Evolutionary conservation across 73 alveolate species (phyloP), one percentile per base, ranked within the genome.

Genomic region (Effrenium voratum): DNA sequence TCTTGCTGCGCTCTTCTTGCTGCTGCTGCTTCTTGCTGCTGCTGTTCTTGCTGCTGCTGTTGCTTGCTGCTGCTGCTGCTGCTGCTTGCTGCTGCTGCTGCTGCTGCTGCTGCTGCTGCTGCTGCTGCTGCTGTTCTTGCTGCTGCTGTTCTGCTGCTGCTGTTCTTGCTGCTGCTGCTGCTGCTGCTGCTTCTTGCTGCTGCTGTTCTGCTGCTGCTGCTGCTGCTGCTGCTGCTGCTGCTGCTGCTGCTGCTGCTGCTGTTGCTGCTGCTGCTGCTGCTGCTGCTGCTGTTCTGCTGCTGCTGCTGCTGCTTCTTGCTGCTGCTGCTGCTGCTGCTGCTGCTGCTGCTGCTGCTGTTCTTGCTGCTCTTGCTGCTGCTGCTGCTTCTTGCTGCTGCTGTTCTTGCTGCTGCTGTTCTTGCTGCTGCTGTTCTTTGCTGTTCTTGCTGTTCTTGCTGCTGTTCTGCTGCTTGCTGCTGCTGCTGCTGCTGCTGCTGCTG

Each of bases 41-140:
- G 72, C 72, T 57, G 0, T 30, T 57, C n/a, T 30, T 57, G 3
- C 72, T 57, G 72, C 72, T 57, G 3, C 72, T 57, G 3, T 30
- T 57, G 72, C 3, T 57, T n/a, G n/a, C n/a, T n/a, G n/a, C n/a
- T n/a, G n/a, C n/a, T 57, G 72, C 72, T 57, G 0, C 72, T 57
- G 72, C 72, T 57, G 3, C 72, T 57, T 57, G 72, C 72, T 57
- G 72, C 72, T 57, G 3, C 72, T 57, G 72, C 3, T 57, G 3
- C 72, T 57, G 72, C 72, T 57, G 28, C 72, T 57, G 68, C 68
- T 55, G 68, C 68, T 55, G 68, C 68, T 55, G 68, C 68, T 55
- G 30, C 68, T 55, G 68, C 68, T 55, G 68, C 68, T 55, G 30
- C 68, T 55, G 68, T 22, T 55, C 30, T 22, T 55, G 30, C 68